Base-by-base conservation (phyloP, 1,139 yeast species). In the Cylindricascospora bacillispora region DNA sequence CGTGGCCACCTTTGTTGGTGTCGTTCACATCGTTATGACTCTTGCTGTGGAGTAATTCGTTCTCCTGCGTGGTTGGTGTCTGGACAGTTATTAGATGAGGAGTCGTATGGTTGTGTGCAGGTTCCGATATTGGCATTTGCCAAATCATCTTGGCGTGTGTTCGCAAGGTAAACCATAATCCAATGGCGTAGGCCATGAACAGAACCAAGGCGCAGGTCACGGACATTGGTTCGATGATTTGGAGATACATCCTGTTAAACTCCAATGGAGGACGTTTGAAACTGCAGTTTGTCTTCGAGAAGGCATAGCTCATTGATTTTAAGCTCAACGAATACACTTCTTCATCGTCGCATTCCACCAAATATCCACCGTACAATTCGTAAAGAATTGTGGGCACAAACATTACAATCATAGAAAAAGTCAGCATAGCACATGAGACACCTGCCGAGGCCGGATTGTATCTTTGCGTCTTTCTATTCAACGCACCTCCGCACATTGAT, bases 361-460 rank as follows among this genome's bases (percentile, higher is more conserved):
- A 86, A 50, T 85, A 83, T 4, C 83, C 70, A 1, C 98, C 98
- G 53, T 83, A 86, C 23, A 89, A 77, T 51, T 83, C 92, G 52
- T 83, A 82, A 44, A 92, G 73, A 24, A 85, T 65, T 0, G 97
- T 82, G 2, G 99, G 99, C 0, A 94, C 83, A 60, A 89, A 77
- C 73, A 89, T 86, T 2, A 82, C 92, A 31, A 85, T 72, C 62
- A 83, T 73, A 1, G 97, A 93, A 60, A 78, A 89, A 31, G 89
- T 63, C 32, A 89, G 63, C 95, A 89, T 83, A 2, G 98, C 92
- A 1, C 95, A 83, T 4, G 94, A 81, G 1, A 89, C 98, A 36
- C 98, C 95, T 0, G 98, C 98, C 35, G 93, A 79, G 26, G 89
- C 73, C 1, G 98, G 98, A 49, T 89, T 89, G 52, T 89, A 89